These are phyloP conservation scores for Arachnopeziza araneosa DNA, from an alignment of 2,329 filamentous ascomycete genomes.

Conservation along the genomic window DNA sequence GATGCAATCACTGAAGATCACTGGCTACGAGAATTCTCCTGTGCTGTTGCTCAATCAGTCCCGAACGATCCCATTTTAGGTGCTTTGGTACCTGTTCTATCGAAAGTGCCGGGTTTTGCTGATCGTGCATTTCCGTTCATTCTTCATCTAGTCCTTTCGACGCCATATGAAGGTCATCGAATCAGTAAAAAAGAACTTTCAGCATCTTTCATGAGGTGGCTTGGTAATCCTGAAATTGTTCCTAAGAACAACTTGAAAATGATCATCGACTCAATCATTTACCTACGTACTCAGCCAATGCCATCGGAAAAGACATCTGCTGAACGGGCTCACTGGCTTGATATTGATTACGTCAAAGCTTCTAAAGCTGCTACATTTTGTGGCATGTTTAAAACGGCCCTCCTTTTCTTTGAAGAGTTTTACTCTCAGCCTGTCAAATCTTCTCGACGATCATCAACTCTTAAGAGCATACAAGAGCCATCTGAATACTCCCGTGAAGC, in stretches of 20 bases:
- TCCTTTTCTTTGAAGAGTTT: slow-evolving; percentile 75
- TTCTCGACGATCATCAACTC: slow-evolving; percentile 62
- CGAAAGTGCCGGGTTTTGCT: slow-evolving; percentile 62
- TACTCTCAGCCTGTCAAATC: slow-evolving; percentile 49
- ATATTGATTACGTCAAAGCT: slow-evolving; percentile 68
- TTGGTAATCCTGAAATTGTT: slow-evolving; percentile 42
- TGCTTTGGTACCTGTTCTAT: slow-evolving; percentile 61
- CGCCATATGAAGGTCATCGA: slow-evolving; percentile 58
- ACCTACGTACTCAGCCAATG: slow-evolving; percentile 74
- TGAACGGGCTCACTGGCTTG: slow-evolving; percentile 78
- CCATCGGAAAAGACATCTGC: slow-evolving; percentile 73
- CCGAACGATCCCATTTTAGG: slow-evolving; percentile 62
- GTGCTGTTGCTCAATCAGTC: slow-evolving; percentile 54
- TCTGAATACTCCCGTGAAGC: slow-evolving; percentile 56
- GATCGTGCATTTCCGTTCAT: slow-evolving; percentile 75
- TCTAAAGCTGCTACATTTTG: slow-evolving; percentile 70
- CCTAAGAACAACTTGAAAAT: slow-evolving; percentile 62
- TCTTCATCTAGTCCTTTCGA: slow-evolving; percentile 71
- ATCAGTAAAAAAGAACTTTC: slow-evolving; percentile 61
- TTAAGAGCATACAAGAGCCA: slow-evolving; percentile 35
- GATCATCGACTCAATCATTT: slow-evolving; percentile 74
- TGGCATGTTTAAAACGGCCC: slow-evolving; percentile 79
- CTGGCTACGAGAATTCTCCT: slow-evolving; percentile 60
- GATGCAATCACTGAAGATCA: slow-evolving; percentile 38
- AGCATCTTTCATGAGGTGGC: slow-evolving; percentile 55